A percentile compares a stretch with the other conserved stretches of the same genome.
These are phyloP conservation scores for Stromatinia cepivora DNA, from an alignment of 2,329 filamentous ascomycete species.

Conservation along the genomic window DNA sequence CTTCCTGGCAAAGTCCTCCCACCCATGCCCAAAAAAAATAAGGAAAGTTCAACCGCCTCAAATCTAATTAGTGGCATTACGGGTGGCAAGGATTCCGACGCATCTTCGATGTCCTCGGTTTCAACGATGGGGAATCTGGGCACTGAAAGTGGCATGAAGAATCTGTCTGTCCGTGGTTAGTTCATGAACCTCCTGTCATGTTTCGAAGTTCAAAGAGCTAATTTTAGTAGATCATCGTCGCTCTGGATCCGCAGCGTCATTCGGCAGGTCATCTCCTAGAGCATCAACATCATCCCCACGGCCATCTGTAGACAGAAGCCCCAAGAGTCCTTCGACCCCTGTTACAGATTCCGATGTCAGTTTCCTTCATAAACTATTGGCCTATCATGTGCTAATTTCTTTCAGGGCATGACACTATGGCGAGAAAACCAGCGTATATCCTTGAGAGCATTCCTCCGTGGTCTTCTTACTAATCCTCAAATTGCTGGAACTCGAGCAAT, in stretches of 20 bases:
- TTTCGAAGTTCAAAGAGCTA: conserved; percentile 17
- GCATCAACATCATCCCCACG: conserved; percentile 19
- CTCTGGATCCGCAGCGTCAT: conserved; percentile 25
- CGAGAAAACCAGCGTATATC: conserved; percentile 91
- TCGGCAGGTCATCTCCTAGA: conserved; percentile 22
- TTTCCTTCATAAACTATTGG: conserved; percentile 19
- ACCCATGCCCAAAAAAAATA: conserved; percentile 88
- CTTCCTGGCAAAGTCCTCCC: conserved; percentile 88
- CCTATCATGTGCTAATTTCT: not conserved
- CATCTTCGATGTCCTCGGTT: conserved; percentile 67
- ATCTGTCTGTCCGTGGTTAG: conserved; percentile 48
- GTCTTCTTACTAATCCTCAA: conserved; percentile 78
- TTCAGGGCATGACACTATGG: conserved; percentile 60
- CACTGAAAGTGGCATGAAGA: conserved; percentile 35
- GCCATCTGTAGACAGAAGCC: conserved; percentile 22
- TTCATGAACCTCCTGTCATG: not conserved
- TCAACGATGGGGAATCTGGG: conserved; percentile 35
- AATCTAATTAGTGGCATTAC: conserved; percentile 53
- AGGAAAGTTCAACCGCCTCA: conserved; percentile 67
- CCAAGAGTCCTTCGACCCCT: conserved; percentile 2
- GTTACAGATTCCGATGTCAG: conserved; percentile 17
- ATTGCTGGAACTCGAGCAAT: conserved; percentile 82
- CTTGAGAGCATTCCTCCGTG: conserved; percentile 84
- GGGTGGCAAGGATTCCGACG: conserved; percentile 64
- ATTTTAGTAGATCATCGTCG: conserved; percentile 28